Conservation (phyloP, 139 green algal genomes). For the Chlorella sp. region DNA sequence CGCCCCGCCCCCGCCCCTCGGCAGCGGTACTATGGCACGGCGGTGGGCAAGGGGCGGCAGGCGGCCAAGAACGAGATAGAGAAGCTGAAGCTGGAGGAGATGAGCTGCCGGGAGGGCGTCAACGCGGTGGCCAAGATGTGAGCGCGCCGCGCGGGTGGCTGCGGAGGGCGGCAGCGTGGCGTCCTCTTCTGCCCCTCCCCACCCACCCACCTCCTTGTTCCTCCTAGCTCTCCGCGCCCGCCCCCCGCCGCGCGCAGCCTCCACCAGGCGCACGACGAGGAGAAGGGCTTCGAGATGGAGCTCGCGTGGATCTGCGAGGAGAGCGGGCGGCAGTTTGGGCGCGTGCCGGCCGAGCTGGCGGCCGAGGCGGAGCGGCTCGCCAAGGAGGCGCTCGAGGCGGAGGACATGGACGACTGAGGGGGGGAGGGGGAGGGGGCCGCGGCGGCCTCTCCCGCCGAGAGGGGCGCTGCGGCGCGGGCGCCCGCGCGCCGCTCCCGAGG, state of each 20-base stretch:
- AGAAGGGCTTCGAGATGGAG: conserved; percentile 99
- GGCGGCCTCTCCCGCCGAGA: too few species aligned
- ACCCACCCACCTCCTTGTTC: not conserved
- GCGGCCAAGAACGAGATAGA: conserved; percentile 98
- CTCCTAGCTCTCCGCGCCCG: not conserved
- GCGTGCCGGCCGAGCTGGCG: conserved; percentile 78
- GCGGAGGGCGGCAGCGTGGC: not conserved
- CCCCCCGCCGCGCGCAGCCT: conserved; percentile 53
- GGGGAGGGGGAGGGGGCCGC: too few species aligned
- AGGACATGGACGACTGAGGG: conserved; percentile 81
- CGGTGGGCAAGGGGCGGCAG: conserved; percentile 96
- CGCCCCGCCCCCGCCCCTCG: not conserved
- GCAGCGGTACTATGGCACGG: conserved; percentile 90
- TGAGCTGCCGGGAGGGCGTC: conserved; percentile 91
- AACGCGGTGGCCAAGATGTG: conserved; percentile 90
- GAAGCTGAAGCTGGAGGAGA: conserved; percentile 91
- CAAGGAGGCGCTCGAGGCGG: conserved; percentile 84
- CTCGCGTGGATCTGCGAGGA: conserved; percentile 97
- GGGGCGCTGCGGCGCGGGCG: too few species aligned
- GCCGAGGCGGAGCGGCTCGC: conserved; percentile 71
- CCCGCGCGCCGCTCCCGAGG: too few species aligned
- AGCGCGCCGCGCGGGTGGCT: not conserved
- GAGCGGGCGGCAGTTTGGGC: conserved; percentile 66
- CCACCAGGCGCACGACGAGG: conserved; percentile 93
- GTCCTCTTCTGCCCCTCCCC: not conserved